Percentiles rank a stretch among this genome's conserved stretches.
Conservation (phyloP, 1,284 basidiomycete species). For the Inonotus hispidus region DNA sequence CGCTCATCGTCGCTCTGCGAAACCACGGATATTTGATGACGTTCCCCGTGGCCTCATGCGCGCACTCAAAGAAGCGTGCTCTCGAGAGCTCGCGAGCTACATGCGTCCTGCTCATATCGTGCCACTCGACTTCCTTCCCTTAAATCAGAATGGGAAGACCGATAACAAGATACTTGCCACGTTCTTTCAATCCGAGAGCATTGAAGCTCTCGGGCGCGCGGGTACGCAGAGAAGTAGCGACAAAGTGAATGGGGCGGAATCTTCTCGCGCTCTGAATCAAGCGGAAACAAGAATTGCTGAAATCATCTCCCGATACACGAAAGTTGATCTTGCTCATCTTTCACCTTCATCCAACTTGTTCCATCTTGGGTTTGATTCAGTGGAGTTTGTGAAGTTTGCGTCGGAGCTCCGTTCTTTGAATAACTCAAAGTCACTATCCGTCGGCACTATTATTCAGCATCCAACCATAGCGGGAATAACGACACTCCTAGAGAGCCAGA, state of each 20-base stretch:
- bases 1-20: constrained; percentile 32
- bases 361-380: constrained; percentile 42
- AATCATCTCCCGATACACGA: constrained; percentile 18
- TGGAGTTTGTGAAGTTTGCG: constrained; percentile 36
- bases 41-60: constrained; percentile 32
- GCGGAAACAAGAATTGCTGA: constrained; percentile 22
- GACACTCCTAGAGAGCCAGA: constrained; percentile 21
- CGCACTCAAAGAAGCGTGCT: constrained; percentile 33
- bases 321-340: constrained; percentile 13
- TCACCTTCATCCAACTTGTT: constrained; percentile 33
- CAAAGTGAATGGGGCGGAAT: constrained; percentile 1
- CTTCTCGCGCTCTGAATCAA: constrained; percentile 19
- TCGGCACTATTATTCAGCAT: constrained; percentile 38
- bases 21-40: constrained; percentile 27
- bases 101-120: constrained; percentile 49
- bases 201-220: constrained; percentile 25
- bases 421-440: constrained; percentile 25
- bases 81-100: constrained; percentile 41
- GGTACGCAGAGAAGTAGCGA: constrained; percentile 7
- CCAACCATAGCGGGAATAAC: constrained; percentile 34
- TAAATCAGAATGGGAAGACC: constrained; percentile 45
- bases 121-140: constrained; percentile 41
- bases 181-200: constrained; percentile 33
- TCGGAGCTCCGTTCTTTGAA: constrained; percentile 33
- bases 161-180: constrained; percentile 37